A percentile compares a stretch with the other conserved stretches of the same genome.
These are phyloP conservation scores for Boletus rubroflammeus DNA, from an alignment of 768 basidiomycete species.

Conservation along the genomic window DNA sequence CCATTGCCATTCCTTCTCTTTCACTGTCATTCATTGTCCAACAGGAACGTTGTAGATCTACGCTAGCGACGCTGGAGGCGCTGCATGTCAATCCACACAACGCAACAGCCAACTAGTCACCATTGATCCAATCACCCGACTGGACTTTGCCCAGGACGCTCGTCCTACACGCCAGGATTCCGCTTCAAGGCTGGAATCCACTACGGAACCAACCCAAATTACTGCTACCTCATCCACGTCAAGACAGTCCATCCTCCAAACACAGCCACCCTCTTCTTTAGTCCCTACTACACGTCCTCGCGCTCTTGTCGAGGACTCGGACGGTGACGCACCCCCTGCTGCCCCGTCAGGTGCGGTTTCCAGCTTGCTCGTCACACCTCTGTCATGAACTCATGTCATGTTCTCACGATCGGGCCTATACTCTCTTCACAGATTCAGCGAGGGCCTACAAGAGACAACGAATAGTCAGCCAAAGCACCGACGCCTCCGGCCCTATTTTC, in stretches of 20 bases:
- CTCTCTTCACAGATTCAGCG: constrained; percentile 39
- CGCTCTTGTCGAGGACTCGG: constrained; percentile 56
- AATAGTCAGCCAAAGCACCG: constrained; percentile 40
- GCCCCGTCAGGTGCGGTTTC: constrained; percentile 22
- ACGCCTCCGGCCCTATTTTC: constrained; percentile 33
- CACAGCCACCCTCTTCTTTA: constrained; percentile 38
- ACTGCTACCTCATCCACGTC: constrained; percentile 18
- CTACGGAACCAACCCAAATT: constrained; percentile 29
- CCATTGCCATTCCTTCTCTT: constrained; percentile 16
- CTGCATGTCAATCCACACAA: constrained; percentile 26
- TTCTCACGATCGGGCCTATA: not conserved
- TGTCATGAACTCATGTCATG: not conserved
- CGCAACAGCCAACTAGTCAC: constrained; percentile 34
- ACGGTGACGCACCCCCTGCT: constrained; percentile 30
- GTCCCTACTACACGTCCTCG: constrained; percentile 64
- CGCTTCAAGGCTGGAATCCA: constrained; percentile 47
- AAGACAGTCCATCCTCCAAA: constrained; percentile 24
- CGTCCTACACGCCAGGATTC: constrained; percentile 40
- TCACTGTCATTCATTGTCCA: constrained; percentile 19
- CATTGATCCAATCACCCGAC: constrained; percentile 68
- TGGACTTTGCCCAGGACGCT: constrained; percentile 55
- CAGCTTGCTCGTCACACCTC: not conserved
- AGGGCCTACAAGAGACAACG: constrained; percentile 73
- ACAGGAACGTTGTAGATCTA: constrained; percentile 19
- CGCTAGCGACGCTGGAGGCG: constrained; percentile 21